Evolutionary conservation across 106 monocot genomes (phyloP).

Genomic region (Iris macrosiphon): DNA sequence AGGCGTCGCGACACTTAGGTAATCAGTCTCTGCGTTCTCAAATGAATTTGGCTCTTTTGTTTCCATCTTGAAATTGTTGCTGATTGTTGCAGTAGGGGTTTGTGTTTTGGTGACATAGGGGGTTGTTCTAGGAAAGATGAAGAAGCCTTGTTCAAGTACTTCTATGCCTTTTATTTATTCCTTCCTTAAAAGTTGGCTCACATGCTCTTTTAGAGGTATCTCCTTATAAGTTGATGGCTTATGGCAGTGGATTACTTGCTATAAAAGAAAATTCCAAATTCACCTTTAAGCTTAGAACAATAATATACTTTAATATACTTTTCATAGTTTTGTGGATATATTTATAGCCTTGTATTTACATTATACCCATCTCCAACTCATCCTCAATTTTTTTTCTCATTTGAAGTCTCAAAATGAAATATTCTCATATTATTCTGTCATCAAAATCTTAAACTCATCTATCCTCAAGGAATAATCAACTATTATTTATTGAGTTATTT

Average conservation of each 20-base stretch:
- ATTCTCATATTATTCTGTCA: too few relatives aligned
- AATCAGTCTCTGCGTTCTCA: slow-evolving; percentile 6
- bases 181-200: slow-evolving; percentile 33
- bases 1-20: neutral
- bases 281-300: neutral
- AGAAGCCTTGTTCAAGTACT: slow-evolving; percentile 24
- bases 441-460: too few relatives aligned
- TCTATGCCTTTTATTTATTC: slow-evolving; percentile 35
- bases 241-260: slow-evolving; percentile 11
- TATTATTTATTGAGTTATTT: too few relatives aligned
- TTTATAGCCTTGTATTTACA: too few relatives aligned
- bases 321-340: too few relatives aligned
- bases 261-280: slow-evolving; percentile 3
- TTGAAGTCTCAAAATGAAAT: too few relatives aligned
- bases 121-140: neutral
- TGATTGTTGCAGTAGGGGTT: neutral
- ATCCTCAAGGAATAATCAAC: too few relatives aligned
- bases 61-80: slow-evolving; percentile 2
- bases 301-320: too few relatives aligned
- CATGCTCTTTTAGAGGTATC: slow-evolving; percentile 9
- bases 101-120: neutral
- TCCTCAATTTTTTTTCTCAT: too few relatives aligned
- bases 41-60: slow-evolving; percentile 1
- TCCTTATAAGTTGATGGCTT: slow-evolving; percentile 13
- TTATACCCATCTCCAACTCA: too few relatives aligned